Base-by-base conservation (phyloP, 257 asterid genomes). In the Salvia miltiorrhiza region DNA sequence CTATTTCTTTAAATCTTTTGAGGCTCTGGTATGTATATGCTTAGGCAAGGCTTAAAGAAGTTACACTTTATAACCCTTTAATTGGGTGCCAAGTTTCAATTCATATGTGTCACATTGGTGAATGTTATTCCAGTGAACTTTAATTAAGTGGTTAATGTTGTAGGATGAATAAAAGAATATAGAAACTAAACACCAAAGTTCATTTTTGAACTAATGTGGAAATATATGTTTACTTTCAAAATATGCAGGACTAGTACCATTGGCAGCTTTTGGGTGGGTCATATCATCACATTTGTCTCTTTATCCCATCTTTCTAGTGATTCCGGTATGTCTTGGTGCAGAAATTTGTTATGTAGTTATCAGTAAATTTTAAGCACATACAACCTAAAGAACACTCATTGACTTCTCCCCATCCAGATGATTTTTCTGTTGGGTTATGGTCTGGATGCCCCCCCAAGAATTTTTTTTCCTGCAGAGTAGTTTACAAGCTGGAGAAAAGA, bases 241-340 rank as follows among this genome's bases (percentile, higher is more conserved):
- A 57, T 68, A 24, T 59, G 41, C 92, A 91, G 99, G 99, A 73
- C 62, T 84, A 65, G 80, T 73, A 40, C 89, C 99, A 32, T 65
- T 94, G 87, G 92, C 99, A 63, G 97, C 97, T 30, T 89, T 91
- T 83, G 99, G 99, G 72, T 94, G 99, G 97, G 93, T 87, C 53
- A 9, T 91, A 56, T 91, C 97, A 59, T 83, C 96, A 17, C 99
- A 94, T 86, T 80, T 94, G 70, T 91, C 97, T 69, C 93, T 94
- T 40, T 94, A 94, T 77, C 99, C 97, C 55, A 60, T 81, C 63
- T 68, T 86, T 71, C 77, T 94, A 57, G 71, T 89, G 69, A 79
- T 94, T 69, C 99, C 97, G 80, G 99, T 94, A 89, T 66, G 85
- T 76, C 69, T 73, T 53, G 53, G 72, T 68, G 56, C 61, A 58